phyloP scores from a whole-genome alignment of 2,329 filamentous ascomycete species.

The Zopfia rhizophila region DNA sequence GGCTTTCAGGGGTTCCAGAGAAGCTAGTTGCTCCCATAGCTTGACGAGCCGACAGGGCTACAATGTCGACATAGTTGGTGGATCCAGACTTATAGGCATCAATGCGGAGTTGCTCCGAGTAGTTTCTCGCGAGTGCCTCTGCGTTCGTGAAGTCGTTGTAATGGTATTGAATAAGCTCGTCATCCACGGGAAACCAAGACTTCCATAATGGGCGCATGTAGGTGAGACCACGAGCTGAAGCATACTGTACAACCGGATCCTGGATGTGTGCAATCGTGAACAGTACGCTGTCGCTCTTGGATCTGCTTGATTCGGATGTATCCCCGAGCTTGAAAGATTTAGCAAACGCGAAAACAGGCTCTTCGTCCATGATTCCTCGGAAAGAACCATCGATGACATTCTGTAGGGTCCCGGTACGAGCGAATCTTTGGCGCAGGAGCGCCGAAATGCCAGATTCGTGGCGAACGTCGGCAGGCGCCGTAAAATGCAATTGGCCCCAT shows the following conservation, averaged over 20 bases:
- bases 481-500: constrained; percentile 85
- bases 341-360: constrained; percentile 82
- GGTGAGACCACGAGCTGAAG: constrained; percentile 78
- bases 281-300: constrained; percentile 61
- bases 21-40: constrained; percentile 82
- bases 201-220: constrained; percentile 83
- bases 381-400: constrained; percentile 75
- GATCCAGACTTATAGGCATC: constrained; percentile 81
- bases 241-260: constrained; percentile 81
- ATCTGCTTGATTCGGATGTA: constrained; percentile 12
- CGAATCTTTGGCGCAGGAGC: constrained; percentile 74
- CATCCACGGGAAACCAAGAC: constrained; percentile 73
- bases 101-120: constrained; percentile 74
- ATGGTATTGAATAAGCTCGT: constrained; percentile 77
- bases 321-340: constrained; percentile 48
- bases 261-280: constrained; percentile 84
- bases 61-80: constrained; percentile 79
- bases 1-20: constrained; percentile 74
- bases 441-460: constrained; percentile 78
- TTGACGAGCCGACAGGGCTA: constrained; percentile 80
- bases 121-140: constrained; percentile 72
- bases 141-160: constrained; percentile 78
- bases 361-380: constrained; percentile 77
- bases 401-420: constrained; percentile 71
- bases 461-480: constrained; percentile 72